phyloP scores from a whole-genome alignment of 495 filamentous ascomycete species.

The Elasticomyces elasticus region DNA sequence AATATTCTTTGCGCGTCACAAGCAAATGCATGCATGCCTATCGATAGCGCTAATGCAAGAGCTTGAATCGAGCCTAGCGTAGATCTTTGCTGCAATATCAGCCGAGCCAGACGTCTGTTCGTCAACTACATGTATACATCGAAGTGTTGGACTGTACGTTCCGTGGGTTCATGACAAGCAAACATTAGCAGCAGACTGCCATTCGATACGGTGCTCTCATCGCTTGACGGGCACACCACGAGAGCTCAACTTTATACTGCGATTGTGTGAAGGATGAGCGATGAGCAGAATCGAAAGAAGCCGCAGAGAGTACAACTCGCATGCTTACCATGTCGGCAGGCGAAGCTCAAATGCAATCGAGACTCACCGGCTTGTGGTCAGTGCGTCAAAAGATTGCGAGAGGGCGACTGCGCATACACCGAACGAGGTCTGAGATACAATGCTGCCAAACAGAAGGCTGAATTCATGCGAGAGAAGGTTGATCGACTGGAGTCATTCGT shows the following conservation, averaged over 20 bases:
- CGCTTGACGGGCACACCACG: too few relatives aligned
- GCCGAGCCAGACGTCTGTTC: too few relatives aligned
- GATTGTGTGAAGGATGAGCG: neutral
- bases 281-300: constrained; percentile 4
- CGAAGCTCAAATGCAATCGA: constrained; percentile 9
- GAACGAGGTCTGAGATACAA: constrained; percentile 9
- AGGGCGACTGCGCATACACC: constrained; percentile 5
- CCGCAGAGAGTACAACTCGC: constrained; percentile 8
- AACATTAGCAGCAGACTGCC: too few relatives aligned
- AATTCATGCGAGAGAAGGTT: constrained; percentile 3
- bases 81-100: too few relatives aligned
- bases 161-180: too few relatives aligned
- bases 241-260: neutral
- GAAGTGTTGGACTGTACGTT: too few relatives aligned
- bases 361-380: constrained; percentile 2
- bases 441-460: neutral
- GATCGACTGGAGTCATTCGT: constrained; percentile 11
- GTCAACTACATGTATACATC: too few relatives aligned
- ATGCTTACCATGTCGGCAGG: neutral
- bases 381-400: constrained; percentile 7
- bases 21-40: neutral
- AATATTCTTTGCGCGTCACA: neutral
- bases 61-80: too few relatives aligned
- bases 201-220: too few relatives aligned
- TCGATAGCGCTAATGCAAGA: neutral